Conservation (phyloP, 495 filamentous ascomycete species). For the Elasticomyces elasticus region DNA sequence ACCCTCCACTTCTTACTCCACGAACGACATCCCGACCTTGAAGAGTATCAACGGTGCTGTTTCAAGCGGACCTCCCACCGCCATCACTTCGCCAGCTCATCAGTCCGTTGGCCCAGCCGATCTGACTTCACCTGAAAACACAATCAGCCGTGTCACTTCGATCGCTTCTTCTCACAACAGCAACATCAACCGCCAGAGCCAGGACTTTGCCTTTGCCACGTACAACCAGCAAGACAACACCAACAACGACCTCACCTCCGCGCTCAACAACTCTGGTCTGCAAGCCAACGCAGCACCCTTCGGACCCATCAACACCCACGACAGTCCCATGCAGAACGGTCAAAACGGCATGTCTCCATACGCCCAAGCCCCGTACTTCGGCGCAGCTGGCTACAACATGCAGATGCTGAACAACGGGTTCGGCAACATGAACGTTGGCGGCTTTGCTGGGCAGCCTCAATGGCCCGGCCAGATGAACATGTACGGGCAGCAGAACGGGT, state of each 20-base stretch:
- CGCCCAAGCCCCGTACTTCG: slow-evolving; percentile 32
- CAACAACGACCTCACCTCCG: slow-evolving; percentile 31
- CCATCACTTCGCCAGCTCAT: slow-evolving; percentile 43
- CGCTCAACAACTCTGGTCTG: slow-evolving; percentile 57
- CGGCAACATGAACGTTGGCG: slow-evolving; percentile 45
- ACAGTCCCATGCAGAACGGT: slow-evolving; percentile 9
- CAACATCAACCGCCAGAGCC: slow-evolving; percentile 47
- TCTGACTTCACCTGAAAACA: slow-evolving; percentile 44
- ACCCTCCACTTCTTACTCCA: slow-evolving; percentile 80
- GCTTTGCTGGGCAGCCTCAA: slow-evolving; percentile 15
- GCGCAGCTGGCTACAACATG: slow-evolving; percentile 44
- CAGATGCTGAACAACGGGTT: slow-evolving; percentile 50
- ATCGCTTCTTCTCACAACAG: slow-evolving; percentile 18
- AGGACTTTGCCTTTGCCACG: slow-evolving; percentile 51
- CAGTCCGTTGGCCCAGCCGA: slow-evolving; percentile 54
- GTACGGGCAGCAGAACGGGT: slow-evolving; percentile 39
- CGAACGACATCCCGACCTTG: slow-evolving; percentile 79
- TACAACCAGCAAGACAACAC: slow-evolving; percentile 28
- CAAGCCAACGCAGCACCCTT: slow-evolving; percentile 71
- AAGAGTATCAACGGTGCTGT: slow-evolving; percentile 48
- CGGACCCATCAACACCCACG: slow-evolving; percentile 33
- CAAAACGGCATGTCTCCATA: slow-evolving; percentile 29
- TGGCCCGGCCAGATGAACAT: slow-evolving; percentile 29
- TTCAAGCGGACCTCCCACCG: slow-evolving; percentile 26
- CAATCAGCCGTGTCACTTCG: slow-evolving; percentile 27